Conservation (phyloP, 768 basidiomycete species). For the Cyathus striatus region DNA sequence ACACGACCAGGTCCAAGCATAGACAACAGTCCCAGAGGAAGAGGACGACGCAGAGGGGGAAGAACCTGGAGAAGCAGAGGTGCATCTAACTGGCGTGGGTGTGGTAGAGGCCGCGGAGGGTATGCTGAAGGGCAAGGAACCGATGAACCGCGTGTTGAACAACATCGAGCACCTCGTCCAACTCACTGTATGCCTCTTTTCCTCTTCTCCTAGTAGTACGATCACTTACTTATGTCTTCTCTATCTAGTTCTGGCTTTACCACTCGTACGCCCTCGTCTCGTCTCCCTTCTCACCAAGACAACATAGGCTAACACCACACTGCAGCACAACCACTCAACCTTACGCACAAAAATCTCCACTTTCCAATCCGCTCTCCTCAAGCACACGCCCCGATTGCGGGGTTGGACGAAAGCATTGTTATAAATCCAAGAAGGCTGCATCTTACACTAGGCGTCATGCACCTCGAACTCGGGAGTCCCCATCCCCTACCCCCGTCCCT, state of each 20-base stretch:
- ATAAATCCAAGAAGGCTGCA: conserved; percentile 59
- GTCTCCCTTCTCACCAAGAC: not conserved
- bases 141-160: not conserved
- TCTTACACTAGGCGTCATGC: conserved; percentile 73
- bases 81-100: too few relatives aligned
- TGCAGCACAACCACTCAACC: conserved; percentile 26
- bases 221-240: not conserved
- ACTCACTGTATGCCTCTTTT: not conserved
- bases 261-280: not conserved
- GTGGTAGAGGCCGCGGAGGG: not conserved
- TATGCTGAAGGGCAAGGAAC: not conserved
- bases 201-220: not conserved
- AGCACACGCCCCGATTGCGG: conserved; percentile 29
- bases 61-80: not conserved
- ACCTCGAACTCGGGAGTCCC: conserved; percentile 25
- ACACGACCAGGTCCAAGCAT: too few relatives aligned
- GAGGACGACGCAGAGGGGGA: conserved; percentile 1
- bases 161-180: not conserved
- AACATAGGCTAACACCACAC: not conserved
- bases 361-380: conserved; percentile 40
- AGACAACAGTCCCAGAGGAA: conserved; percentile 7
- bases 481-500: not conserved
- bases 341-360: conserved; percentile 28
- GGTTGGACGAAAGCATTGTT: conserved; percentile 58
- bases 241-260: not conserved